A percentile compares a stretch with the other conserved stretches of the same genome.
Conservation (phyloP, 2,329 filamentous ascomycete species). For the Pestalotiopsis sp. region DNA sequence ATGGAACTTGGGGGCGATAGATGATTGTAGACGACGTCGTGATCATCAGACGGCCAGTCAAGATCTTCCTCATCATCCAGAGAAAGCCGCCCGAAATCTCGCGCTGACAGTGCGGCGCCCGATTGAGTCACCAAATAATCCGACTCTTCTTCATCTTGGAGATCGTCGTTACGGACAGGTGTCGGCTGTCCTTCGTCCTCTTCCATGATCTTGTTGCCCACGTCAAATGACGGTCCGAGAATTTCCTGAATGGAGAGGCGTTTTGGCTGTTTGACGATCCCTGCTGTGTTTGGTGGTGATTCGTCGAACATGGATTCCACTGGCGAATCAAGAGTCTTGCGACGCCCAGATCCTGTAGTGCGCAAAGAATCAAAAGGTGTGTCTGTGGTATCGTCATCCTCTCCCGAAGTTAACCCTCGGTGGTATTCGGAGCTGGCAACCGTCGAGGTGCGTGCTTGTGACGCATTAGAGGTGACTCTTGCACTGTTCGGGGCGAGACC, state of each 20-base stretch:
- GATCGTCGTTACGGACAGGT: slow-evolving; percentile 43
- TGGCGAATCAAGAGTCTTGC: slow-evolving; percentile 69
- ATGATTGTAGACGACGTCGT: slow-evolving; percentile 55
- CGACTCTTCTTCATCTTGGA: slow-evolving; percentile 25
- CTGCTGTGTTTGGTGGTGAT: slow-evolving; percentile 64
- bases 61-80: slow-evolving; percentile 66
- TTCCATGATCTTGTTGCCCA: slow-evolving; percentile 60
- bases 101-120: slow-evolving; percentile 36
- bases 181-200: slow-evolving; percentile 62
- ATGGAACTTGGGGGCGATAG: slow-evolving; percentile 62
- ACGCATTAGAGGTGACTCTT: slow-evolving; percentile 30
- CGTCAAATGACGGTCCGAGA: slow-evolving; percentile 57
- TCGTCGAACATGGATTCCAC: slow-evolving; percentile 83
- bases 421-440: slow-evolving; percentile 73
- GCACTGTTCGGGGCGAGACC: slow-evolving; percentile 20
- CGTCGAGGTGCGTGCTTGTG: slow-evolving; percentile 51
- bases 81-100: slow-evolving; percentile 54
- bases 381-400: slow-evolving; percentile 81
- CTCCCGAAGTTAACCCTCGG: slow-evolving; percentile 66
- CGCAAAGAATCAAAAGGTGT: slow-evolving; percentile 77
- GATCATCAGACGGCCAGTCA: slow-evolving; percentile 64
- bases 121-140: slow-evolving; percentile 27
- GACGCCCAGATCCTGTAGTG: slow-evolving; percentile 69
- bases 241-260: slow-evolving; percentile 63
- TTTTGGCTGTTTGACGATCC: slow-evolving; percentile 53